A percentile compares a stretch with the other conserved stretches of the same genome.
phyloP scores from a whole-genome alignment of 2,329 filamentous ascomycete genomes.

The Ramularia endophylla region DNA sequence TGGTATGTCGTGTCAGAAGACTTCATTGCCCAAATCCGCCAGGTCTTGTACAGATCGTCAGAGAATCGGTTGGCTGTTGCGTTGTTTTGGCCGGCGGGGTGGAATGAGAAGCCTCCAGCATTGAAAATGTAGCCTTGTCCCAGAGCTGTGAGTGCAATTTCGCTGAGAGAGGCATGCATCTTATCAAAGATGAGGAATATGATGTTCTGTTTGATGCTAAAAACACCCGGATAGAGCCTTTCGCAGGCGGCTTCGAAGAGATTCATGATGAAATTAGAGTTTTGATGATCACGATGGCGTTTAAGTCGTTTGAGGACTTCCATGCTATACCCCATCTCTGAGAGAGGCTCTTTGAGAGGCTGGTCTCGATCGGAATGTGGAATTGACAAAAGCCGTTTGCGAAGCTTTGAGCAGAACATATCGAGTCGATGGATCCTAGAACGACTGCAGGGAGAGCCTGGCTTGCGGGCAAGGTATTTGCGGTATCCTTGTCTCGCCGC shows the following conservation, averaged over 20 bases:
- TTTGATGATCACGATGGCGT: background rate
- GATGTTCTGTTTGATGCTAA: background rate
- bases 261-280: constrained; percentile 7
- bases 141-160: constrained; percentile 1
- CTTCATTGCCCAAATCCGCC: constrained; percentile 16
- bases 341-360: background rate
- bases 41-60: background rate
- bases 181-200: background rate
- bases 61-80: background rate
- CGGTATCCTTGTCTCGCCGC: background rate
- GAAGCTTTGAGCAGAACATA: background rate
- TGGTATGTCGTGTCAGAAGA: too few species aligned
- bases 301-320: background rate
- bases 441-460: too few species aligned
- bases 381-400: background rate
- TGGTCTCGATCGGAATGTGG: background rate
- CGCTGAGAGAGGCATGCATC: background rate
- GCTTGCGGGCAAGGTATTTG: background rate
- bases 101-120: constrained; percentile 3
- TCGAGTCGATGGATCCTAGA: background rate
- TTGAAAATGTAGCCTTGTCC: constrained; percentile 5
- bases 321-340: constrained; percentile 1
- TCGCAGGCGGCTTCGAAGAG: constrained; percentile 1
- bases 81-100: background rate
- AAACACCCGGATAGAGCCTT: background rate